Conservation (phyloP, 495 filamentous ascomycete species). For the Evansstolkia leycettana region DNA sequence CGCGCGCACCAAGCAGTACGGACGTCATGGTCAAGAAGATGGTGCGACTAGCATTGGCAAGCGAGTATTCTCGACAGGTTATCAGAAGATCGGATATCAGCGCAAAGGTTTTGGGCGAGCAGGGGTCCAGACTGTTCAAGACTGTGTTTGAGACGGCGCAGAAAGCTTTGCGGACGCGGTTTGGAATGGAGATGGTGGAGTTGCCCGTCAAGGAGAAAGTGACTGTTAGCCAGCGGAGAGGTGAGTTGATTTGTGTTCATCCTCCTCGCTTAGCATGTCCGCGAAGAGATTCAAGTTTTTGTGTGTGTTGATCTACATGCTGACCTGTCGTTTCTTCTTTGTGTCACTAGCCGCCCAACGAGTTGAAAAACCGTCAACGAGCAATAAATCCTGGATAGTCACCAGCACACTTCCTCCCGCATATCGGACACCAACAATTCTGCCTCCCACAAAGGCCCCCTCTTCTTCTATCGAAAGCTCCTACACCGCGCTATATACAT, state of each 20-base stretch:
- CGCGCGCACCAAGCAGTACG: conserved; percentile 26
- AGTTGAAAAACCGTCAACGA: conserved; percentile 30
- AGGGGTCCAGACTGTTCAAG: conserved; percentile 46
- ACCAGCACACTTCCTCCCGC: conserved; percentile 51
- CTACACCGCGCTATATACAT: conserved; percentile 70
- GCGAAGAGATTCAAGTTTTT: too few relatives aligned
- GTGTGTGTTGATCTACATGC: too few relatives aligned
- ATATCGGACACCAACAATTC: conserved; percentile 52
- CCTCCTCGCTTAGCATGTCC: too few relatives aligned
- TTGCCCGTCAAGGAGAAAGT: conserved; percentile 70
- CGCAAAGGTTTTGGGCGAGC: conserved; percentile 44
- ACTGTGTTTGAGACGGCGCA: conserved; percentile 58
- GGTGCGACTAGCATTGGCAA: conserved; percentile 77
- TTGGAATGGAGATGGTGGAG: conserved; percentile 82
- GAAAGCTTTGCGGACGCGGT: conserved; percentile 45
- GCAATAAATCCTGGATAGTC: conserved; percentile 65
- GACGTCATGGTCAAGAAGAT: conserved; percentile 77
- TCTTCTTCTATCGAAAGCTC: conserved; percentile 53
- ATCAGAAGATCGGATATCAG: conserved; percentile 70
- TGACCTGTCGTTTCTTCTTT: conserved; percentile 1
- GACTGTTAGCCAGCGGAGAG: conserved; percentile 61
- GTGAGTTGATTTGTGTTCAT: conserved; percentile 30
- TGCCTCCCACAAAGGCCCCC: conserved; percentile 55
- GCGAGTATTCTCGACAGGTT: conserved; percentile 71
- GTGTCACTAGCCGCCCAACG: conserved; percentile 42